Base-by-base conservation (phyloP, 2,329 filamentous ascomycete genomes). In the Colletotrichum abscissum region DNA sequence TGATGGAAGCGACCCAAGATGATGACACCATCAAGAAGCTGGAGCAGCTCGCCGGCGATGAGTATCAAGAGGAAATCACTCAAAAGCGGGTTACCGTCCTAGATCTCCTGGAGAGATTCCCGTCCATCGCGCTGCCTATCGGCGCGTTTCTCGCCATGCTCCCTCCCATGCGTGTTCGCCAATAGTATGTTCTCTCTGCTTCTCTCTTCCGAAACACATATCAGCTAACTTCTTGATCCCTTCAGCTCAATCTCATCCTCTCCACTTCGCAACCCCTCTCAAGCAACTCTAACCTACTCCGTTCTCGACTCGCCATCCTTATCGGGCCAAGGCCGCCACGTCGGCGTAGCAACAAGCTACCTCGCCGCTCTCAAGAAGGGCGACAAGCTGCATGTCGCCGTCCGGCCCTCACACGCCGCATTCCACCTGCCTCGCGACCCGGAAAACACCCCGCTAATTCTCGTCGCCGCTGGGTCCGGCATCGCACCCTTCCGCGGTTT, bases 201-300 rank as follows among this genome's bases (percentile, higher is more conserved):
- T 22, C 7, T 19, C 26, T 22, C 1, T 12, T 3, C 28, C 1
- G 1, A 19, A 19, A 8, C 12, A 4, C 16, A 4, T 4, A 49
- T n/a, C 5, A 8, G 46, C 63, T 57, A 35, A 63, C 26, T 38
- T 5, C 6, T 4, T 14, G 5, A 2, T 11, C 11, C 33, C 33
- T 11, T 9, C 62, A 83, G 81, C 76, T 93, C 90, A 7, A 93
- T 94, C 77, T 94, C 92, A 0, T 94, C 92, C 0, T 93, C 92
- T 0, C 91, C 92, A 0, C 84, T 93, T 0, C 84, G 82, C 77
- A 86, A 90, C 75, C 84, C 88, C 0, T 82, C 80, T 16, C 84
- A 86, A 70, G 89, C 87, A 35, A 90, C 90, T 0, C 85, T 94
- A 30, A 93, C 91, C 2, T 93, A 92, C 82, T 85, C 86, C 4